These are phyloP conservation scores for Boletus subcaerulescens DNA, from an alignment of 768 basidiomycete species.

Conservation along the genomic window DNA sequence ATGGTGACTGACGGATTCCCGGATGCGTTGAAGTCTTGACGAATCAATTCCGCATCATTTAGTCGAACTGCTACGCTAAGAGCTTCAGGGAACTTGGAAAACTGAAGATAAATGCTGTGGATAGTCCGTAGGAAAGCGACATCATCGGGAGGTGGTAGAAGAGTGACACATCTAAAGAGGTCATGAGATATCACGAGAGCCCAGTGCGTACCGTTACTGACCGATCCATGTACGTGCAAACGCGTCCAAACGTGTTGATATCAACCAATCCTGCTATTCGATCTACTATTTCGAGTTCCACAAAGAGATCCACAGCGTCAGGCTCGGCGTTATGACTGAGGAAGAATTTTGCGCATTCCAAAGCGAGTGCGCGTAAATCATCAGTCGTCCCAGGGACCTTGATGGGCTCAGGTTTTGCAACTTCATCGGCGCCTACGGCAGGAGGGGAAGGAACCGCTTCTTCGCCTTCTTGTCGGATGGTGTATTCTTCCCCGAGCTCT, in stretches of 20 bases:
- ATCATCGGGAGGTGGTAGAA: constrained; percentile 93
- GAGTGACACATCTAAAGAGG: constrained; percentile 68
- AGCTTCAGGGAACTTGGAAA: constrained; percentile 88
- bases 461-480: constrained; percentile 58
- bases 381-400: constrained; percentile 55
- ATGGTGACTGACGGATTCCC: constrained; percentile 69
- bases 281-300: constrained; percentile 89
- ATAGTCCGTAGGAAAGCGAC: constrained; percentile 84
- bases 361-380: constrained; percentile 71
- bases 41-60: constrained; percentile 74
- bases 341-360: constrained; percentile 86
- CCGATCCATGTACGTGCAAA: constrained; percentile 96
- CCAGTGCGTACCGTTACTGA: constrained; percentile 33
- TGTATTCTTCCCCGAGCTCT: constrained; percentile 93
- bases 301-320: constrained; percentile 93
- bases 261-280: constrained; percentile 78
- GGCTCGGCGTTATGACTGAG: constrained; percentile 95
- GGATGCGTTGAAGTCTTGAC: constrained; percentile 85
- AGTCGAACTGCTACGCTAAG: constrained; percentile 83
- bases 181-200: constrained; percentile 1
- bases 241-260: constrained; percentile 80
- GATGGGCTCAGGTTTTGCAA: constrained; percentile 32
- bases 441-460: constrained; percentile 23
- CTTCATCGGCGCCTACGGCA: constrained; percentile 29
- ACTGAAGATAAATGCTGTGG: constrained; percentile 83